Evolutionary conservation across 768 basidiomycete genomes (phyloP).

Genomic region (Trametes cingulata): DNA sequence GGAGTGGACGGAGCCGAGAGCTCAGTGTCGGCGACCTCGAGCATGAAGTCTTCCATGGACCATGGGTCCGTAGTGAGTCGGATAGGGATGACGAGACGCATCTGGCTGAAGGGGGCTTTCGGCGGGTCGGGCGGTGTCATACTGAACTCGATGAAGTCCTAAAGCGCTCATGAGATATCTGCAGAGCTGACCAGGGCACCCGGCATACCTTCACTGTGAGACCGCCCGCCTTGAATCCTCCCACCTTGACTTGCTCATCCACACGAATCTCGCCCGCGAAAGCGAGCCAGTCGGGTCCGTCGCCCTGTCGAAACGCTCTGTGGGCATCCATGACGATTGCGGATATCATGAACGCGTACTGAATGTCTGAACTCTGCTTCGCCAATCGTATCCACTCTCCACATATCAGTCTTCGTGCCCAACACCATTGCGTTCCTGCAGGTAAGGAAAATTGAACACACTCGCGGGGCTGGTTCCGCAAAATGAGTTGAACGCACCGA

Average conservation of each 20-base stretch:
- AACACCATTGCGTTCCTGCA: conserved; percentile 47
- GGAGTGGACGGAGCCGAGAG: conserved; percentile 10
- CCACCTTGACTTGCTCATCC: conserved; percentile 45
- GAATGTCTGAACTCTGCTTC: conserved; percentile 59
- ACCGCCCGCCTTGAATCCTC: conserved; percentile 68
- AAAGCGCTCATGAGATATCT: not conserved
- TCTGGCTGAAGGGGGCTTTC: conserved; percentile 57
- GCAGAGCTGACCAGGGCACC: not conserved
- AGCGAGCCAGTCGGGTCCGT: conserved; percentile 60
- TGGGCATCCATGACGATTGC: no score
- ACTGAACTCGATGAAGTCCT: conserved; percentile 70
- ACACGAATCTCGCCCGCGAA: conserved; percentile 67
- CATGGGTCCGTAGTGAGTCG: conserved; percentile 65
- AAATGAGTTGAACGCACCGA: conserved; percentile 40
- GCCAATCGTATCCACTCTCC: conserved; percentile 65
- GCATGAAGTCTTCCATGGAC: conserved; percentile 37
- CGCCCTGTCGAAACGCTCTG: conserved; percentile 44
- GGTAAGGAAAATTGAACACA: not conserved
- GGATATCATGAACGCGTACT: conserved; percentile 38
- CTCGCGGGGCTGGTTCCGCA: no score
- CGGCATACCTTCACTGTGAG: conserved; percentile 58
- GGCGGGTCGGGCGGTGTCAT: conserved; percentile 56
- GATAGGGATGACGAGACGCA: conserved; percentile 64
- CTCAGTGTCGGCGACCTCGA: conserved; percentile 16
- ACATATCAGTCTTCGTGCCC: conserved; percentile 69